Percentiles rank a stretch among this genome's conserved stretches.
Evolutionary conservation across 2,329 filamentous ascomycete genomes (phyloP).

Genomic region (Akanthomyces muscarius): DNA sequence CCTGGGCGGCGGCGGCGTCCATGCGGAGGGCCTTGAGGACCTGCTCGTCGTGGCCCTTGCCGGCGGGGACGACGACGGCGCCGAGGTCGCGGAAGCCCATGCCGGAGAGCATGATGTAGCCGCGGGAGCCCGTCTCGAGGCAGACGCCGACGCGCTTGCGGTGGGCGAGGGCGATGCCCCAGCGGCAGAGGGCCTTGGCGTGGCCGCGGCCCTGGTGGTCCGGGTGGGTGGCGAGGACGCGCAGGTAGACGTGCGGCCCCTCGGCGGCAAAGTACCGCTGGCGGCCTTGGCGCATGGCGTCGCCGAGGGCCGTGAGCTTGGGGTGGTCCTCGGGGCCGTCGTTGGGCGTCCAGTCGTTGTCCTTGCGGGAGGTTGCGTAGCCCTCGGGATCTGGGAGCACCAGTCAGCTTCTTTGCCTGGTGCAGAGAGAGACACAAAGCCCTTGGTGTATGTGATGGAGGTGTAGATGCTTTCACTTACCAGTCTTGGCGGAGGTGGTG

Average conservation of each 20-base stretch:
- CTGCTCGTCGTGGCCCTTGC: slow-evolving; percentile 14
- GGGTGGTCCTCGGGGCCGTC: background rate
- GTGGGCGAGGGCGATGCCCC: slow-evolving; percentile 14
- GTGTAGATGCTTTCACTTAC: background rate
- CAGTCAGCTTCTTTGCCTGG: no score
- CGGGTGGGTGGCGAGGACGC: slow-evolving; percentile 19
- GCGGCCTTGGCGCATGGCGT: slow-evolving; percentile 7
- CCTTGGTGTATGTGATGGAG: no score
- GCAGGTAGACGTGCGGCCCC: slow-evolving; percentile 17
- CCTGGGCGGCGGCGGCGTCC: slow-evolving; percentile 1
- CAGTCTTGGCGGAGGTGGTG: background rate
- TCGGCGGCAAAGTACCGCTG: slow-evolving; percentile 5
- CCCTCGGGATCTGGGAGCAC: background rate
- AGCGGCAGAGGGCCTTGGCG: slow-evolving; percentile 18
- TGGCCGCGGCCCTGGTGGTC: slow-evolving; percentile 19
- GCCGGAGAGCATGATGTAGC: slow-evolving; percentile 21
- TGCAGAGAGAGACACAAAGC: no score
- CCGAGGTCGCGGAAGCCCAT: slow-evolving; percentile 21
- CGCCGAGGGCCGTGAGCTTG: background rate
- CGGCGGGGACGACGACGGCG: slow-evolving; percentile 15
- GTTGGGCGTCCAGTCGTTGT: background rate
- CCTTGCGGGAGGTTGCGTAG: background rate
- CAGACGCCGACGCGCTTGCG: slow-evolving; percentile 13
- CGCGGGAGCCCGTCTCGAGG: slow-evolving; percentile 17
- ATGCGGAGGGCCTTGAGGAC: slow-evolving; percentile 18